phyloP scores from a whole-genome alignment of 805 yeast species.

The Pichia californica region DNA sequence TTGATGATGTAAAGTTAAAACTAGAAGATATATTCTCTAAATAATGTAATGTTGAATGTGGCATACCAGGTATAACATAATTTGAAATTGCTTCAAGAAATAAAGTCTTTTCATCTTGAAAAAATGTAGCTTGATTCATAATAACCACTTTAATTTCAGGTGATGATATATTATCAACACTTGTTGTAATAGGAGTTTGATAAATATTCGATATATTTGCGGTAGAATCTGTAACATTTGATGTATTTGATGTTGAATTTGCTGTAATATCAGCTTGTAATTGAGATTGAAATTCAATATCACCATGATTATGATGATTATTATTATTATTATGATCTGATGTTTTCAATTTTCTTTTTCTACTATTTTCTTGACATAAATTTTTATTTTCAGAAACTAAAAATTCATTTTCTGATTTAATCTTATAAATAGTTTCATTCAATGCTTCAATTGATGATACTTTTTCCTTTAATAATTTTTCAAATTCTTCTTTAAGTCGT shows the following conservation, averaged over 20 bases:
- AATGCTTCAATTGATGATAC: conserved; percentile 20
- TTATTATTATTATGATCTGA: conserved; percentile 1
- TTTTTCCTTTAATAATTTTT: conserved; percentile 17
- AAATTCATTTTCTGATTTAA: conserved; percentile 53
- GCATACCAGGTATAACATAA: conserved; percentile 33
- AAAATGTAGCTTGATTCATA: conserved; percentile 26
- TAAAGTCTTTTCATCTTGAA: conserved; percentile 33
- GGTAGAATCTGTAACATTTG: background rate
- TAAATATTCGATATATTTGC: background rate
- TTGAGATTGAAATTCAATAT: background rate
- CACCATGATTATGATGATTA: background rate
- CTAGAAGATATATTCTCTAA: conserved; percentile 30
- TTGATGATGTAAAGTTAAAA: conserved; percentile 21
- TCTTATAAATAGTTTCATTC: conserved; percentile 32
- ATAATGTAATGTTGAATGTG: conserved; percentile 27
- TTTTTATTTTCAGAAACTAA: conserved; percentile 41
- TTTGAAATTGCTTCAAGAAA: conserved; percentile 32
- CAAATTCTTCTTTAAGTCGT: conserved; percentile 29
- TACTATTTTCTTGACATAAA: conserved; percentile 16
- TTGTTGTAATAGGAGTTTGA: background rate
- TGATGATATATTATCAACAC: background rate
- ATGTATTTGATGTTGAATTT: conserved; percentile 5
- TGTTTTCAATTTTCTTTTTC: conserved; percentile 20
- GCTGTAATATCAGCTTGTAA: background rate
- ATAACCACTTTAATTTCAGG: conserved; percentile 17